Evolutionary conservation across 2,329 filamentous ascomycete species (phyloP), one percentile per base, ranked within the genome.

Genomic region (Cryphonectria naterciae): DNA sequence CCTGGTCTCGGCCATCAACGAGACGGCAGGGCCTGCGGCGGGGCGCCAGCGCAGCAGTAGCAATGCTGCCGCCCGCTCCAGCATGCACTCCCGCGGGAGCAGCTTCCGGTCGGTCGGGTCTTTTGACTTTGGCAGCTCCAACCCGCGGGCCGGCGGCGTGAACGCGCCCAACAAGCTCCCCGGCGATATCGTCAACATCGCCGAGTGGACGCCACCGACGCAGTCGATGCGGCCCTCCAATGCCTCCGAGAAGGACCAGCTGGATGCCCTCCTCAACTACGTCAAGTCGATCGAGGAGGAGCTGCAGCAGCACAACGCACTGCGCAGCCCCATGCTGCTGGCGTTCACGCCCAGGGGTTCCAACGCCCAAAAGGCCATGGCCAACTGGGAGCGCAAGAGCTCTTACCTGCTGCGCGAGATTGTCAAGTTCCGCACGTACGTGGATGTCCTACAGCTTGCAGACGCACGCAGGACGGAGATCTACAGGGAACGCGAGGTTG

Each of bases 371-470:
- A 95, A 92, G 81, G 94, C 95, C 22, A 95, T 98, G 92, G 87
- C 91, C 28, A 99, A 99, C 81, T 99, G 96, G 95, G 95, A 99
- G 84, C 91, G 92, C 78, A 98, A 98, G 84, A 97, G 93, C 69
- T 91, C 93, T 41, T 97, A 98, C 79, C 83, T 99, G 56, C 86
- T 98, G 17, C 87, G 93, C 49, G 96, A 99, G 83, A 98, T 97
- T 79, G 94, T 98, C 80, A 98, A 98, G 81, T 98, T 97, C 83
- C 87, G 92, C 72, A 98, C 95, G 0, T 99, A 98, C 78, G 95
- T 98, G 75, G 96, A 98, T 79, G 91, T 90, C 46, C 83, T 99
- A 66, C 86, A 90, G 70, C 88, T 89, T 52, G 95, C 95, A 0
- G 89, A 92, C 75, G 82, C 79, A 43, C 86, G 89, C 68, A 94